Evolutionary conservation across 2,329 filamentous ascomycete genomes (phyloP).

Genomic region (Clathrospora elynae): DNA sequence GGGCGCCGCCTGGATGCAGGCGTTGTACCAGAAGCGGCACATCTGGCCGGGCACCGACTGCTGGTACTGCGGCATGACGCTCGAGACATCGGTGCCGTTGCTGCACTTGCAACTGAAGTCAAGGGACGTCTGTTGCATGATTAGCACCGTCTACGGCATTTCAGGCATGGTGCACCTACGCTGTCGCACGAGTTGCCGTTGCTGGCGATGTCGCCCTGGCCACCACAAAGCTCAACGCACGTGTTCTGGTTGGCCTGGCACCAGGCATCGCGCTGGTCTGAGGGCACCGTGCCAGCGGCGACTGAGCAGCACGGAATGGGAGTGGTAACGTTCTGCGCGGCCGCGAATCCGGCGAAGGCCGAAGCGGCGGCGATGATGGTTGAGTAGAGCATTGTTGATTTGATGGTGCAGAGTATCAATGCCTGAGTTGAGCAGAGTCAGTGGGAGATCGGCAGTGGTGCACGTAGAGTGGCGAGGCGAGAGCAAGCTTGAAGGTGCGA

Average conservation of each 20-base stretch:
- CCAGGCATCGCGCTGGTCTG: conserved; percentile 54
- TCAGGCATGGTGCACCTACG: conserved; percentile 52
- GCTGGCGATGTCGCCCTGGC: conserved; percentile 47
- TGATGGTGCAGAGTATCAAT: conserved; percentile 44
- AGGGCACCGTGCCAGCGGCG: conserved; percentile 49
- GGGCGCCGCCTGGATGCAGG: conserved; percentile 50
- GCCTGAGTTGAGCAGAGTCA: conserved; percentile 38
- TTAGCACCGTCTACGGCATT: conserved; percentile 21
- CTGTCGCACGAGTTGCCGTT: conserved; percentile 60
- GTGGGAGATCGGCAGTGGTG: conserved; percentile 27
- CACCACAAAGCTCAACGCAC: conserved; percentile 65
- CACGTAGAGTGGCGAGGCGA: conserved; percentile 12
- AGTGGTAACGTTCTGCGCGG: conserved; percentile 52
- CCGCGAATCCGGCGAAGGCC: conserved; percentile 53
- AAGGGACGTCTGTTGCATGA: conserved; percentile 55
- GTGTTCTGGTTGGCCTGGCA: conserved; percentile 64
- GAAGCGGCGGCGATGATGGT: conserved; percentile 54
- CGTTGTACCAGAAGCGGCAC: conserved; percentile 58
- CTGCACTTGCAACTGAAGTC: conserved; percentile 63
- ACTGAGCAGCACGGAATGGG: conserved; percentile 50
- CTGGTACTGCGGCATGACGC: conserved; percentile 53
- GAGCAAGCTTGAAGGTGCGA: conserved; percentile 2
- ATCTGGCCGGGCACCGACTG: conserved; percentile 65
- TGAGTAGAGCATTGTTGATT: conserved; percentile 56
- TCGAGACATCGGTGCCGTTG: conserved; percentile 59